These are phyloP conservation scores for Aspergillus sergii DNA, from an alignment of 2,329 filamentous ascomycete genomes.

Conservation along the genomic window DNA sequence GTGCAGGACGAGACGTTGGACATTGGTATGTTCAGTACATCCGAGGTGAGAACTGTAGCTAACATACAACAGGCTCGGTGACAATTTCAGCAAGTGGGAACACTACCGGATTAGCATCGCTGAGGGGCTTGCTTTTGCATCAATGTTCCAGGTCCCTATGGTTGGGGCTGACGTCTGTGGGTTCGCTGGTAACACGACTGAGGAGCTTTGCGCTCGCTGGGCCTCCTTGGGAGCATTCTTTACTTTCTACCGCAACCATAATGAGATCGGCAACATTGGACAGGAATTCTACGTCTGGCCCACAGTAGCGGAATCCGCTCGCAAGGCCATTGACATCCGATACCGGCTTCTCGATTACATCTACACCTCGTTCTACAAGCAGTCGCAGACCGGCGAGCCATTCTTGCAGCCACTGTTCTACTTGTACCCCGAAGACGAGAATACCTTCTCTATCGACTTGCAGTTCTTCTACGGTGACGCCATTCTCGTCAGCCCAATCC, in stretches of 20 bases:
- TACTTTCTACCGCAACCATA: slow-evolving; percentile 77
- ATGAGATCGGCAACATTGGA: slow-evolving; percentile 52
- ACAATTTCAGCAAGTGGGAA: slow-evolving; percentile 61
- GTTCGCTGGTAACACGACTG: slow-evolving; percentile 67
- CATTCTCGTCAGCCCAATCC: slow-evolving; percentile 60
- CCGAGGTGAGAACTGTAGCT: not conserved
- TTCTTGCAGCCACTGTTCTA: slow-evolving; percentile 73
- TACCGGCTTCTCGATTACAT: slow-evolving; percentile 79
- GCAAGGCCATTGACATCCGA: slow-evolving; percentile 70
- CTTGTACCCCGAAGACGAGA: slow-evolving; percentile 62
- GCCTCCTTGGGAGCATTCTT: slow-evolving; percentile 71
- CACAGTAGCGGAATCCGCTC: slow-evolving; percentile 64
- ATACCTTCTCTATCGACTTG: slow-evolving; percentile 54
- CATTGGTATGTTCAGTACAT: slow-evolving; percentile 48
- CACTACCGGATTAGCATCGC: slow-evolving; percentile 63
- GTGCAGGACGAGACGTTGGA: slow-evolving; percentile 63
- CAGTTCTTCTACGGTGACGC: slow-evolving; percentile 64
- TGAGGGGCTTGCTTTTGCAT: slow-evolving; percentile 62
- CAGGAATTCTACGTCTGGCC: slow-evolving; percentile 77
- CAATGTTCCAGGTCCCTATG: slow-evolving; percentile 70
- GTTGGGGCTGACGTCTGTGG: slow-evolving; percentile 76
- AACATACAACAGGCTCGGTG: slow-evolving; percentile 53
- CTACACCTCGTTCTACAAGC: slow-evolving; percentile 69
- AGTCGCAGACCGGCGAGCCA: slow-evolving; percentile 64
- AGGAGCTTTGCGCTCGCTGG: slow-evolving; percentile 75